phyloP scores from a whole-genome alignment of 441 rosid species.

The Cnidoscolus chayamansa region DNA sequence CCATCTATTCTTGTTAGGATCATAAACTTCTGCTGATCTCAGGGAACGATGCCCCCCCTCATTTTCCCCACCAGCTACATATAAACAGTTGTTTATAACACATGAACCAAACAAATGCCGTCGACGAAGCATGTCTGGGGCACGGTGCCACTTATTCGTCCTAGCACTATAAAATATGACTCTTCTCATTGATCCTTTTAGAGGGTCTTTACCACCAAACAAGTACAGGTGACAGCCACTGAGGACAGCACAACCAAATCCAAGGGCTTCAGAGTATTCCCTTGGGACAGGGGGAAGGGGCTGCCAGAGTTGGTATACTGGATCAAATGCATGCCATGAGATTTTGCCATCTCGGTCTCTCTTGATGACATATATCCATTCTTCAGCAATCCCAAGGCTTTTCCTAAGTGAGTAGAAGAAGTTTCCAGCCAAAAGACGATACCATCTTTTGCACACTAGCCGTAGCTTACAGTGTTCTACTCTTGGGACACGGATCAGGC shows the following conservation, averaged over 20 bases:
- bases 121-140: constrained; percentile 87
- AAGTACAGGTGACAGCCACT: constrained; percentile 86
- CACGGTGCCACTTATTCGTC: constrained; percentile 92
- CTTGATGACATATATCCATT: constrained; percentile 89
- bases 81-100: constrained; percentile 84
- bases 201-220: constrained; percentile 91
- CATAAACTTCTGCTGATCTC: constrained; percentile 89
- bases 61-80: constrained; percentile 96
- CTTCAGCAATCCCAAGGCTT: constrained; percentile 73
- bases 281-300: constrained; percentile 94
- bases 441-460: constrained; percentile 86
- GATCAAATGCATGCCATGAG: constrained; percentile 91
- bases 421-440: constrained; percentile 64
- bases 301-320: constrained; percentile 73
- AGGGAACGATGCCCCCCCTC: constrained; percentile 86
- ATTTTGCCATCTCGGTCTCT: constrained; percentile 84
- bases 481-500: constrained; percentile 85
- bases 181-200: constrained; percentile 88
- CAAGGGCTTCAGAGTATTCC: constrained; percentile 85
- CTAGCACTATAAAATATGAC: constrained; percentile 85
- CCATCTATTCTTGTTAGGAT: constrained; percentile 84
- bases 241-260: constrained; percentile 92
- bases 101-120: constrained; percentile 90
- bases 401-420: constrained; percentile 72
- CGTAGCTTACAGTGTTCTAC: constrained; percentile 76